phyloP scores from a whole-genome alignment of 768 basidiomycete genomes.

The Tricholoma sp. region DNA sequence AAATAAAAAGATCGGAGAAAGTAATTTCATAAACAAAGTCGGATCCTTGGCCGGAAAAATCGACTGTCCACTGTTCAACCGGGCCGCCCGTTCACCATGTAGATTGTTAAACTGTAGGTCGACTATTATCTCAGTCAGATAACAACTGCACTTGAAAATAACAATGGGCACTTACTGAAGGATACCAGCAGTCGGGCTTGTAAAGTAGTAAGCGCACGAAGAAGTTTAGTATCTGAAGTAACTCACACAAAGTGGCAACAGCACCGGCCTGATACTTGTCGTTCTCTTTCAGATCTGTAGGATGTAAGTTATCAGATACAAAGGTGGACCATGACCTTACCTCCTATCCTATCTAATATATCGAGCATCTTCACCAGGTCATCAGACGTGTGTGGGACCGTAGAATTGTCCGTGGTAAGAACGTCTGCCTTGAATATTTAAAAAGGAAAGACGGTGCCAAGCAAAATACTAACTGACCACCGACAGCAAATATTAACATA shows the following conservation, averaged over 20 bases:
- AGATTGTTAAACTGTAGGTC: constrained; percentile 4
- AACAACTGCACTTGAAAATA: not conserved
- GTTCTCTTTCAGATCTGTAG: not conserved
- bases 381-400: not conserved
- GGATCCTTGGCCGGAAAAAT: not conserved
- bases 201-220: not conserved
- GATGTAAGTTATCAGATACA: not conserved
- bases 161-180: not conserved
- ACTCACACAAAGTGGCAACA: constrained; percentile 1
- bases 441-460: too few relatives aligned
- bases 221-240: too few relatives aligned
- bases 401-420: not conserved
- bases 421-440: not conserved
- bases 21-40: not conserved
- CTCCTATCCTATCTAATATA: not conserved
- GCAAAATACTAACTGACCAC: not conserved
- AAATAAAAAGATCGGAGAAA: constrained; percentile 1
- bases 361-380: not conserved
- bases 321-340: not conserved
- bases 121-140: not conserved
- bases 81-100: constrained; percentile 1
- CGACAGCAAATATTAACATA: constrained; percentile 1
- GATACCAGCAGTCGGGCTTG: constrained; percentile 1
- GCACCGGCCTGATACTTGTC: not conserved
- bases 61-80: constrained; percentile 1